A percentile compares a stretch with the other conserved stretches of the same genome.
These are phyloP conservation scores for Pugionium cornutum DNA, from an alignment of 345 rosid genomes.

Conservation along the genomic window DNA sequence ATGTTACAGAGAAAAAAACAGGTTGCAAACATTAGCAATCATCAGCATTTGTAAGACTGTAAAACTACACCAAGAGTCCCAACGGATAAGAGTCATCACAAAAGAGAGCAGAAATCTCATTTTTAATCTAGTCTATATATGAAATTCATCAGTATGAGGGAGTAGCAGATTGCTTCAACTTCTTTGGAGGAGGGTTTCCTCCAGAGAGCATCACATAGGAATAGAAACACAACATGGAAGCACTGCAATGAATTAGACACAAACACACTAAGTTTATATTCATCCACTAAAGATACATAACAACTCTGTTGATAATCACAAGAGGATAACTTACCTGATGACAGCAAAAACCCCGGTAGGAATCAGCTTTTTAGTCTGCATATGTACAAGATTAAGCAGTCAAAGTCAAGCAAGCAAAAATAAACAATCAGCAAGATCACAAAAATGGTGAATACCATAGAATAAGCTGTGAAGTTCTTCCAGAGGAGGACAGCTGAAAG, in stretches of 20 bases:
- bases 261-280: slow-evolving; percentile 3
- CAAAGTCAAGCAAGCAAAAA: slow-evolving; percentile 19
- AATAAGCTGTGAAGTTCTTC: slow-evolving; percentile 65
- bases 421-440: slow-evolving; percentile 8
- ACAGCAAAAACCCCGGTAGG: slow-evolving; percentile 62
- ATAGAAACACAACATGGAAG: slow-evolving; percentile 82
- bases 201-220: slow-evolving; percentile 74
- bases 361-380: slow-evolving; percentile 81
- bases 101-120: slow-evolving; percentile 16
- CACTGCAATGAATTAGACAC: slow-evolving; percentile 48
- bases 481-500: slow-evolving; percentile 72
- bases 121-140: neutral
- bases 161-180: slow-evolving; percentile 55
- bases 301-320: slow-evolving; percentile 12
- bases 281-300: neutral
- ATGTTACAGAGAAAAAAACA: too few species aligned
- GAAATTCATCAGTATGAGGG: slow-evolving; percentile 37
- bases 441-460: slow-evolving; percentile 49
- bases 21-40: too few species aligned
- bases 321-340: slow-evolving; percentile 55
- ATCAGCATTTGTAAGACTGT: slow-evolving; percentile 15
- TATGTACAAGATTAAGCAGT: slow-evolving; percentile 31
- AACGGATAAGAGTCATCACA: too few species aligned
- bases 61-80: slow-evolving; percentile 23
- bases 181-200: slow-evolving; percentile 97